Evolutionary conservation across 2,329 filamentous ascomycete genomes (phyloP).

Genomic region (Calonectria montana): DNA sequence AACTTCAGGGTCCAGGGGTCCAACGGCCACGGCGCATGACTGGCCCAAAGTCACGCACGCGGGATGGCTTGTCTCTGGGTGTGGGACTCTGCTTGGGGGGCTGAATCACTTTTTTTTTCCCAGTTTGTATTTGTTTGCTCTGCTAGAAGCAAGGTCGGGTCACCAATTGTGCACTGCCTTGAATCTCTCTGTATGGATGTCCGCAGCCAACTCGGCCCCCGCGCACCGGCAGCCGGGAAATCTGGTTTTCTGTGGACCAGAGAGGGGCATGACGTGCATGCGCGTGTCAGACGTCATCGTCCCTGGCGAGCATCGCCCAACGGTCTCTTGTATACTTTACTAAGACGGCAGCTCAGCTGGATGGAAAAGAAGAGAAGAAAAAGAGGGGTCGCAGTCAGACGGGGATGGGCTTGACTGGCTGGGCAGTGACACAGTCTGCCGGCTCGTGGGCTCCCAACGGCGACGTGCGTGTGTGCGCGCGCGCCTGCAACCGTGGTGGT

Average conservation of each 20-base stretch:
- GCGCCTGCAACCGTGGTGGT: not conserved
- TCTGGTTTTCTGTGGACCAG: slow-evolving; percentile 37
- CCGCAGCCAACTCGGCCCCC: not conserved
- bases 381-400: not conserved
- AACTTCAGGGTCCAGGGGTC: slow-evolving; percentile 37
- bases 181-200: not conserved
- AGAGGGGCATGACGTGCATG: slow-evolving; percentile 40
- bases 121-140: not conserved
- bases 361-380: not conserved
- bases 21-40: slow-evolving; percentile 25
- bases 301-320: slow-evolving; percentile 27
- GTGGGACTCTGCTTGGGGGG: not conserved
- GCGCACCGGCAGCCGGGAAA: slow-evolving; percentile 17
- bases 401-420: slow-evolving; percentile 7
- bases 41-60: slow-evolving; percentile 18
- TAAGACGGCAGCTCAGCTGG: not conserved
- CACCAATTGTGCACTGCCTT: not conserved
- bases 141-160: not conserved
- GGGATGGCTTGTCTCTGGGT: not conserved
- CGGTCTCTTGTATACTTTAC: not conserved
- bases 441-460: not conserved
- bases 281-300: slow-evolving; percentile 42
- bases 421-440: not conserved
- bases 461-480: not conserved
- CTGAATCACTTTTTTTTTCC: not conserved